Evolutionary conservation across 371 early-diverging fungal genomes (phyloP), one percentile per base, ranked within the genome.

Genomic region (Coelomomyces lativittatus): DNA sequence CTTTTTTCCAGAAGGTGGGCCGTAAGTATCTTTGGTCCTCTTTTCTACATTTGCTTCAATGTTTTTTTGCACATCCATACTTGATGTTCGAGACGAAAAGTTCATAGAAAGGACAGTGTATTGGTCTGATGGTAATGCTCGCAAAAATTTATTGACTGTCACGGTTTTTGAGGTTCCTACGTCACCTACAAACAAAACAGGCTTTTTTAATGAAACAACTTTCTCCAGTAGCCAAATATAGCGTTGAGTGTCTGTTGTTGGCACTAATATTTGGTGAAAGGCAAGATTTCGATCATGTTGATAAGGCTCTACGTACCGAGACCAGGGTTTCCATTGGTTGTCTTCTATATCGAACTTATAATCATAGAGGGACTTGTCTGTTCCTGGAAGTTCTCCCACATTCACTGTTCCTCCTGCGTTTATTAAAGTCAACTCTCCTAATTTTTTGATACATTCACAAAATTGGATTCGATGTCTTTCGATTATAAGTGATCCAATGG

Each of bases 1-100:
- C 11, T 61, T 32, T 49, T 64, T 68, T 5, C 71, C 71, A 0
- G 67, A 67, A 0, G 66, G 51, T 1, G 75, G 75, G 10, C 75
- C 75, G 48, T 71, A 74, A 27, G 75, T 71, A 44, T 74, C 75
- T 51, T 74, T 74, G 25, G 71, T 71, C 19, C 71, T 47, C 48
- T 74, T 74, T 37, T 74, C 75, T 4, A 74, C 68, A 40, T 71
- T 69, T 2, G 60, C 67, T 50, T 74, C 75, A 51, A 74, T 30
- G 47, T 67, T 69, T 43, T 60, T 49, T 50, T 74, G 75, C 35
- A 74, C 63, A 56, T 68, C 67, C 28, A 71, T 39, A 4, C 66
- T 66, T 15, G 56, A 68, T 3, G 75, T 74, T 23, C 75, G 41
- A 17, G 63, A 63, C 1, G 71, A 71, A 39, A 74, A 68, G 51